Evolutionary conservation across 192 early-diverging fungal species (phyloP).

Genomic region (Umbelopsis ramanniana): DNA sequence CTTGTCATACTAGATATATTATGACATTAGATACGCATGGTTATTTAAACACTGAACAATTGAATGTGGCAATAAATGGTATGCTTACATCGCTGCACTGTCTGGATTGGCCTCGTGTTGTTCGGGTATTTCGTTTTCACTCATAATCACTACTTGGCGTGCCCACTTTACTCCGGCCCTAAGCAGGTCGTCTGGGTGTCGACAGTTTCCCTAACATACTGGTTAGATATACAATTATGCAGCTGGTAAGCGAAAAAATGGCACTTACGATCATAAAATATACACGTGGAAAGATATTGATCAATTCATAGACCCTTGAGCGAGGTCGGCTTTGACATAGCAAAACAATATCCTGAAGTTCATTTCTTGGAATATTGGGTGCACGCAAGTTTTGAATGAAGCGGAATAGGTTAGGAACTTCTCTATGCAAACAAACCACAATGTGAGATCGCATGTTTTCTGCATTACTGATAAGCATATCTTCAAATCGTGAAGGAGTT

Average conservation of each 20-base stretch:
- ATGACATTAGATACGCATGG: not conserved
- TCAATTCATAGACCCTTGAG: conserved; percentile 42
- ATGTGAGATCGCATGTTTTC: conserved; percentile 41
- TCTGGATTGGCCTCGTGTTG: conserved; percentile 46
- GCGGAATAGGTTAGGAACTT: conserved; percentile 41
- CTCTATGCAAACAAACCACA: conserved; percentile 48
- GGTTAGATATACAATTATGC: not conserved
- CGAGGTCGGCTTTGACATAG: conserved; percentile 41
- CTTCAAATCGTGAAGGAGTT: conserved; percentile 22
- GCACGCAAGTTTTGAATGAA: conserved; percentile 43
- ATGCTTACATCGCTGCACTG: conserved; percentile 46
- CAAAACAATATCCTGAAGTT: conserved; percentile 55
- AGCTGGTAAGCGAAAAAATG: not conserved
- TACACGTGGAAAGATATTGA: conserved; percentile 50
- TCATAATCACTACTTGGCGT: conserved; percentile 53
- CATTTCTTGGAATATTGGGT: conserved; percentile 41
- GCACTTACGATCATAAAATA: conserved; percentile 49
- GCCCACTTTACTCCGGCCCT: conserved; percentile 50
- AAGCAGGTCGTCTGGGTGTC: conserved; percentile 50
- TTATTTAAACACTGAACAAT: no score
- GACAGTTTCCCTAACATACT: conserved; percentile 45
- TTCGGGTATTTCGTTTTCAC: conserved; percentile 40
- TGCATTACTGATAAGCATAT: conserved; percentile 29
- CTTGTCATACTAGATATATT: conserved; percentile 58
- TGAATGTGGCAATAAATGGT: not conserved